Conservation (phyloP, 768 basidiomycete species). For the Agaricus subrufescens region DNA sequence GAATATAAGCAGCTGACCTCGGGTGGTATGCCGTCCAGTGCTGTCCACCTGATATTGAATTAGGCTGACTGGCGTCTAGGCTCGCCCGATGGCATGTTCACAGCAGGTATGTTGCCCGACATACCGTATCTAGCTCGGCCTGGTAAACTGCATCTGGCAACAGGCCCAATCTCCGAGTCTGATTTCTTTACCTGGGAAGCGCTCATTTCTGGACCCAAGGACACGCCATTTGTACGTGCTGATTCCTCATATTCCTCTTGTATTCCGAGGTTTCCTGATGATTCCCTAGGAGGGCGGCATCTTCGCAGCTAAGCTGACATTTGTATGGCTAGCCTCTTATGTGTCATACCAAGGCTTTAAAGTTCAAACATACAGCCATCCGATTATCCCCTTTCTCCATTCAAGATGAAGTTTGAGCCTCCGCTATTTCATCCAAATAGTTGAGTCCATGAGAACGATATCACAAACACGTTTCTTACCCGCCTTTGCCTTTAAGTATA, state of each 20-base stretch:
- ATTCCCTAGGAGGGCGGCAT: constrained; percentile 82
- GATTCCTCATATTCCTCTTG: background rate
- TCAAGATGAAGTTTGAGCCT: constrained; percentile 99
- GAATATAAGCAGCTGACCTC: constrained; percentile 87
- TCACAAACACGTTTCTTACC: background rate
- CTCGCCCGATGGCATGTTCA: constrained; percentile 94
- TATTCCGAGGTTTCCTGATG: background rate
- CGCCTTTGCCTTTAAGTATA: constrained; percentile 58
- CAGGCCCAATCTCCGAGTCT: constrained; percentile 84
- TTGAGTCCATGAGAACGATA: constrained; percentile 32
- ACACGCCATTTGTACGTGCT: constrained; percentile 82
- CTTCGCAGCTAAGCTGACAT: constrained; percentile 87
- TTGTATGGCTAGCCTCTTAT: constrained; percentile 53
- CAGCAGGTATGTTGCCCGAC: constrained; percentile 54
- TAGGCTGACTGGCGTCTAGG: constrained; percentile 33
- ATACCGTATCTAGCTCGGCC: background rate
- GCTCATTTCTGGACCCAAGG: constrained; percentile 88
- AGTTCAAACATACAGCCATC: constrained; percentile 47
- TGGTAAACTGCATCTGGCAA: constrained; percentile 13
- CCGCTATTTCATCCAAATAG: constrained; percentile 97
- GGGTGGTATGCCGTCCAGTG: constrained; percentile 44
- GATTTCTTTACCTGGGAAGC: constrained; percentile 98
- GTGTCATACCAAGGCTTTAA: background rate
- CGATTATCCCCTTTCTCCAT: constrained; percentile 96
- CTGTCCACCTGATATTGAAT: background rate